Conservation (phyloP, 495 filamentous ascomycete species). For the Trichoderma virens region DNA sequence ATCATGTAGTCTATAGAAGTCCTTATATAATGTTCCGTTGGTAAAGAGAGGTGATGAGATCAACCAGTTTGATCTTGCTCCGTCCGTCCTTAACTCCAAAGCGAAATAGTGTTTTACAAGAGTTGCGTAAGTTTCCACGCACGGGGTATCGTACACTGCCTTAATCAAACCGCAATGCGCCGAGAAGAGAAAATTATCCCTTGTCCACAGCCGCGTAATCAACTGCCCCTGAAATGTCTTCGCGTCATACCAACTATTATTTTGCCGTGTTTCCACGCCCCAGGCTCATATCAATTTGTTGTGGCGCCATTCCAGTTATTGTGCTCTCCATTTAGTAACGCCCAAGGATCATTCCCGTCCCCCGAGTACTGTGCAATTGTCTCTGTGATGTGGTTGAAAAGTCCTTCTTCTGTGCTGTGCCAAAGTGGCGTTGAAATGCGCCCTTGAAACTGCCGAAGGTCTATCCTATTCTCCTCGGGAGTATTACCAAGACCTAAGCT, state of each 20-base stretch:
- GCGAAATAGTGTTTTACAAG: background rate
- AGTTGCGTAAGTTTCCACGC: background rate
- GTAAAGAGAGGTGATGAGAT: background rate
- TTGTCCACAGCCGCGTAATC: conserved; percentile 2
- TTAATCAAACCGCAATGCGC: background rate
- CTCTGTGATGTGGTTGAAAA: conserved; percentile 5
- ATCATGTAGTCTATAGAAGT: background rate
- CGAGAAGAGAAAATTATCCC: background rate
- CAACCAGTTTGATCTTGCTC: background rate
- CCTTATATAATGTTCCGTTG: background rate
- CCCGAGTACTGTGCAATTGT: background rate
- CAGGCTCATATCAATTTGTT: background rate
- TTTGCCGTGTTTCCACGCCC: too few species aligned
- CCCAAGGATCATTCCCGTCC: conserved; percentile 2
- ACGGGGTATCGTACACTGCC: conserved; percentile 4
- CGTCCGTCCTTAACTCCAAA: background rate
- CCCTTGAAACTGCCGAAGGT: conserved; percentile 7
- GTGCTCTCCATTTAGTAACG: background rate
- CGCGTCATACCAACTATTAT: too few species aligned
- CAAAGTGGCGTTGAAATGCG: conserved; percentile 8
- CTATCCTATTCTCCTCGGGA: conserved; percentile 5
- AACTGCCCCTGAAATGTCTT: background rate
- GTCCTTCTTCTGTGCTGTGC: conserved; percentile 4
- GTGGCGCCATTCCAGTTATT: background rate
- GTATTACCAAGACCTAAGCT: conserved; percentile 9